Evolutionary conservation across 2,329 filamentous ascomycete genomes (phyloP).

Genomic region (Helicocarpus griseus): DNA sequence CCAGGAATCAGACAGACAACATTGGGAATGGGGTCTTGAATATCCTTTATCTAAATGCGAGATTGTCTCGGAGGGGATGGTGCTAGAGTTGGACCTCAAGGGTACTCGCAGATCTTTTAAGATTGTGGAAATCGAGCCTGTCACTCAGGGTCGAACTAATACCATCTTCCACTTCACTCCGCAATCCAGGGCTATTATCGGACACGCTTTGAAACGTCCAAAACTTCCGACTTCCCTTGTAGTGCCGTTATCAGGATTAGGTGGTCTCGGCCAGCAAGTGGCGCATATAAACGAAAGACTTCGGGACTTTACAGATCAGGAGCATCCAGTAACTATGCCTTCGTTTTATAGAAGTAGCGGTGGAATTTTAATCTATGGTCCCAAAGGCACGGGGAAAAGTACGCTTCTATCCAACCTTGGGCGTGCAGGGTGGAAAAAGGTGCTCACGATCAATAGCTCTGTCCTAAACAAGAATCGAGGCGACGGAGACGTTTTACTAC

Average conservation of each 20-base stretch:
- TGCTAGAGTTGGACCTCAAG: constrained; percentile 53
- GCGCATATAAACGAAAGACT: constrained; percentile 59
- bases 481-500: constrained; percentile 46
- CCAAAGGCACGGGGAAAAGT: constrained; percentile 76
- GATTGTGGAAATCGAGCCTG: constrained; percentile 48
- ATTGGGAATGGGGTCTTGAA: constrained; percentile 43
- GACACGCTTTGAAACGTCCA: constrained; percentile 11
- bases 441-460: constrained; percentile 41
- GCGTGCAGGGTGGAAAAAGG: constrained; percentile 58
- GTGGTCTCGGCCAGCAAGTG: constrained; percentile 58
- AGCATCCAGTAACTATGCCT: constrained; percentile 26
- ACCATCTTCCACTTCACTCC: constrained; percentile 29
- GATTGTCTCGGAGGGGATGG: constrained; percentile 58
- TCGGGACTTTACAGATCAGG: constrained; percentile 39
- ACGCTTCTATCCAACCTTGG: constrained; percentile 61
- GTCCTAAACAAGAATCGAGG: constrained; percentile 27
- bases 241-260: constrained; percentile 45
- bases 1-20: constrained; percentile 24
- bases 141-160: constrained; percentile 31
- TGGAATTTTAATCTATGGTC: constrained; percentile 67
- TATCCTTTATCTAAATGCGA: constrained; percentile 47
- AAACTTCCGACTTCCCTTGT: constrained; percentile 12
- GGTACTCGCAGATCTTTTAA: constrained; percentile 54
- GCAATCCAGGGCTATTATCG: constrained; percentile 24
- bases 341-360: constrained; percentile 37